Evolutionary conservation across 768 basidiomycete genomes (phyloP), one percentile per base, ranked within the genome.

Genomic region (Phylloporus arenicola): DNA sequence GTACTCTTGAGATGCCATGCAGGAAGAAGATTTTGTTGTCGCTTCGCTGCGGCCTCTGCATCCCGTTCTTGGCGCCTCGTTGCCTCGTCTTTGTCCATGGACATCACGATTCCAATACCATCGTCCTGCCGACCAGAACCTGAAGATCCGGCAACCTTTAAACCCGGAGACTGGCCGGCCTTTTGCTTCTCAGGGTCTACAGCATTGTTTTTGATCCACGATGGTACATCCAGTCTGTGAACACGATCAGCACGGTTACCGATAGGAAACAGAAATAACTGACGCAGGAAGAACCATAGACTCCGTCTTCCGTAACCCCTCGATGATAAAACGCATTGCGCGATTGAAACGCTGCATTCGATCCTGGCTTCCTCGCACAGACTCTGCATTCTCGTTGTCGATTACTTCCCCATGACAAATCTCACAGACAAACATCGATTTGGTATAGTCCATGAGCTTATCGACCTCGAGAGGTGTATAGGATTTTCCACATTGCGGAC

Each of bases 1-100:
- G 96, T 99, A 63, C 92, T 94, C 69, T 91, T 88, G 58, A 93
- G 78, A 72, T 96, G 91, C 96, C 96, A 99, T 12, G 87, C 76
- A 1, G 96, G 96, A 40, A 99, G 73, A 0, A 84, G 81, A 64
- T 98, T 97, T 72, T 98, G 93, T 63, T 86, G 81, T 51, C 91
- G 72, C 69, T 93, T 93, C 48, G 84, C 80, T 50, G 88, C 88
- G 1, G 88, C 87, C 66, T 93, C 83, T 19, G 80, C 82, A 57
- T 89, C 88, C 47, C 88, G 75, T 64, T 91, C 87, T 60, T 75
- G 71, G 52, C 80, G 79, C 54, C 81, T 77, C 16, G 82, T 84
- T 57, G 81, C 81, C 68, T 89, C 86, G 62, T 89, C 89, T 61
- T 93, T 92, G 68, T 96, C 92, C 67, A 86, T 82, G 9, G 88